Conservation (phyloP, 176 grass and related monocot species). For the Sorghum bicolor region DNA sequence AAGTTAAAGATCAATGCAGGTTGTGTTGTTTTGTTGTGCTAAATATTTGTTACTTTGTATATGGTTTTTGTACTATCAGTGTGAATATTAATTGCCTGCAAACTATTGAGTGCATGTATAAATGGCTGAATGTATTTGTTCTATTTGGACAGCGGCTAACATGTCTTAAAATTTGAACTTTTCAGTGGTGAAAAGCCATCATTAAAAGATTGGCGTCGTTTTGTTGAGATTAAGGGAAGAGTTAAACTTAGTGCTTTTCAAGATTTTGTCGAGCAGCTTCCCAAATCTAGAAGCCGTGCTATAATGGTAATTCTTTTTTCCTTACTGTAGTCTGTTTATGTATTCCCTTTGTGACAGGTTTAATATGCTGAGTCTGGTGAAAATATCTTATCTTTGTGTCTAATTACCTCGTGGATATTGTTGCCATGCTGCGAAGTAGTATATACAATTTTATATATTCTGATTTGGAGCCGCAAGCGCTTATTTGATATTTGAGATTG, state of each 20-base stretch:
- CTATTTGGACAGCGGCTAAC: conserved; percentile 28
- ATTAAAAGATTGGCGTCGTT: conserved; percentile 79
- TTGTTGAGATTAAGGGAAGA: conserved; percentile 99
- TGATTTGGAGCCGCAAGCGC: neutral
- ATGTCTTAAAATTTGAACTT: conserved; percentile 23
- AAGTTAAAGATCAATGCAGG: neutral
- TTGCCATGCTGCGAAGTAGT: neutral
- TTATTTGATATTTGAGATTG: neutral
- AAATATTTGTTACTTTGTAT: neutral
- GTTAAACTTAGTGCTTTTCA: conserved; percentile 94
- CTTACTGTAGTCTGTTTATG: neutral
- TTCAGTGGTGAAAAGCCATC: conserved; percentile 93
- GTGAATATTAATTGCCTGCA: conserved; percentile 8
- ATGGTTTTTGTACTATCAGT: neutral
- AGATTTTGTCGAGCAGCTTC: conserved; percentile 83
- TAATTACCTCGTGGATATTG: neutral
- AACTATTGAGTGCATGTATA: neutral
- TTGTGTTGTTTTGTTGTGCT: neutral
- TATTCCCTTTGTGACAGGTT: neutral
- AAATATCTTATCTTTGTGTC: neutral
- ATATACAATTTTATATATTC: neutral
- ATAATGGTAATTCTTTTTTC: conserved; percentile 85
- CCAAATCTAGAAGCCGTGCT: conserved; percentile 83
- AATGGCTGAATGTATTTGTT: neutral
- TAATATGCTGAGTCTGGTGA: neutral